Conservation (phyloP, 1,139 yeast genomes). For the Yamadazyma membranifaciens region DNA sequence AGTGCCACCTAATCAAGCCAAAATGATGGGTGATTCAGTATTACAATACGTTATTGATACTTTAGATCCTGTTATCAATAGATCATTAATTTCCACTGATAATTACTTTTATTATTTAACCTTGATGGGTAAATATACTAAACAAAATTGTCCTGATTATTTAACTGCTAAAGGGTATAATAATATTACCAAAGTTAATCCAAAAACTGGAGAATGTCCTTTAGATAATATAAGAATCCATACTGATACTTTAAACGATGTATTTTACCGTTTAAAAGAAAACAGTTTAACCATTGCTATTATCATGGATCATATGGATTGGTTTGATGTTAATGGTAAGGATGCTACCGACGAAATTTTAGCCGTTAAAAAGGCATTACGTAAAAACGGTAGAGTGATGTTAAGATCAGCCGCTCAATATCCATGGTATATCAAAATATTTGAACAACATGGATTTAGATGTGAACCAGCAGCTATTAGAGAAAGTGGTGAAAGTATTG, state of each 20-base stretch:
- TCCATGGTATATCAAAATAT: conserved; percentile 77
- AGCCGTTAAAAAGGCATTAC: conserved; percentile 62
- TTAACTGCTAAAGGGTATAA: conserved; percentile 59
- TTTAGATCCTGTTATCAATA: conserved; percentile 66
- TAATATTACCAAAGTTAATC: conserved; percentile 31
- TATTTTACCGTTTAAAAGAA: conserved; percentile 60
- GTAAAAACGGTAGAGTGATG: conserved; percentile 70
- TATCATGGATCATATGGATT: conserved; percentile 91
- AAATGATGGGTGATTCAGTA: conserved; percentile 73
- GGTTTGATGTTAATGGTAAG: conserved; percentile 68
- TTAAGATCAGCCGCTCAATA: conserved; percentile 69
- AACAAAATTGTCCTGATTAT: conserved; percentile 73
- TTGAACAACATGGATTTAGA: conserved; percentile 63
- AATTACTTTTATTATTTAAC: conserved; percentile 78
- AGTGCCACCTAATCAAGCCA: conserved; percentile 81
- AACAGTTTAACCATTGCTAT: conserved; percentile 72
- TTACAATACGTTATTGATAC: conserved; percentile 73
- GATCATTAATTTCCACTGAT: conserved; percentile 64
- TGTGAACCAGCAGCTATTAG: conserved; percentile 72
- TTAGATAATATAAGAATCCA: conserved; percentile 71
- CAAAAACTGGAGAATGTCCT: conserved; percentile 32
- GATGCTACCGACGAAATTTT: conserved; percentile 68
- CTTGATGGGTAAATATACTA: conserved; percentile 60
- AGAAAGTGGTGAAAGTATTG: conserved; percentile 61
- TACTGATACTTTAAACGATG: conserved; percentile 77